These are phyloP conservation scores for Penicillium canescens DNA, from an alignment of 495 filamentous ascomycete species.

Conservation along the genomic window DNA sequence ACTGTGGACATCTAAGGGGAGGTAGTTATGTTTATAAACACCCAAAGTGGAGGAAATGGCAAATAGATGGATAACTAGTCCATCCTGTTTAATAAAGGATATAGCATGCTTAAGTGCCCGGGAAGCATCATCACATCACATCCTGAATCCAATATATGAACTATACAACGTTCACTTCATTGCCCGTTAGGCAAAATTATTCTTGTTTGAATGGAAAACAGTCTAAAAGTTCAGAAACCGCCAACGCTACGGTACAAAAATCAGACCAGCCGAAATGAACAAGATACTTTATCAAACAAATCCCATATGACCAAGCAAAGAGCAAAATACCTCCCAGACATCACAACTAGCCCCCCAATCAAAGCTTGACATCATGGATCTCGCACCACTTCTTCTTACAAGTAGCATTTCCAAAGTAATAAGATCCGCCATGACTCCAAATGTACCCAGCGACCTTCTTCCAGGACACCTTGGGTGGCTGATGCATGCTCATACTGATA, in stretches of 20 bases:
- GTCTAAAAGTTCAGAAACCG: background rate
- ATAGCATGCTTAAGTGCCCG: too few relatives aligned
- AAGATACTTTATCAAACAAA: background rate
- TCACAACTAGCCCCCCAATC: background rate
- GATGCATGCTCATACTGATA: background rate
- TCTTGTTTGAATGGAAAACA: background rate
- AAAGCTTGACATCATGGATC: conserved; percentile 26
- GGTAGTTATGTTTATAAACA: too few relatives aligned
- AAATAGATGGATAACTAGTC: too few relatives aligned
- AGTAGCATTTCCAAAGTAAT: conserved; percentile 82
- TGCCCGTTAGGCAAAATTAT: too few relatives aligned
- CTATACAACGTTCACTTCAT: background rate
- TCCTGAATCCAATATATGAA: too few relatives aligned
- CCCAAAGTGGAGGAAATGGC: too few relatives aligned
- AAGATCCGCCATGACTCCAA: conserved; percentile 66
- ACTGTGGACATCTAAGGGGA: too few relatives aligned
- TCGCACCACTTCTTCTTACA: conserved; percentile 78
- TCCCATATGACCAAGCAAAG: background rate
- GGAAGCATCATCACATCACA: too few relatives aligned
- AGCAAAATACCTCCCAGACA: background rate
- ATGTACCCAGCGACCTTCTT: conserved; percentile 80
- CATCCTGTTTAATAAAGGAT: too few relatives aligned
- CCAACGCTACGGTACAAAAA: background rate
- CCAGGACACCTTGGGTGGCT: conserved; percentile 68
- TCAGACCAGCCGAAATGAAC: background rate